Evolutionary conservation across 2,329 filamentous ascomycete species (phyloP).

Genomic region (Domatiomyces catenatus): DNA sequence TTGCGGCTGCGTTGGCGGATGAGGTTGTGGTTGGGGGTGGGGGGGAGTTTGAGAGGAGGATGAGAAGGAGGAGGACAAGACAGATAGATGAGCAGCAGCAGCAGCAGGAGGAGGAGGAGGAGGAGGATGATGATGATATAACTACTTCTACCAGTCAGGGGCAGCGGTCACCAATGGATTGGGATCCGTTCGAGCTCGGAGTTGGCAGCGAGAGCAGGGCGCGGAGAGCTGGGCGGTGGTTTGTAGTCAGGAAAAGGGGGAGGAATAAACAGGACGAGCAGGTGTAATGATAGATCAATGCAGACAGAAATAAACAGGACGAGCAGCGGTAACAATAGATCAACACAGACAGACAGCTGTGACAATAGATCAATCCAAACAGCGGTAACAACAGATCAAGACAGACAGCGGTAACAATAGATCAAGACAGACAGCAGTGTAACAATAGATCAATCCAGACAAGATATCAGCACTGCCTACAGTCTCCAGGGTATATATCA

Average conservation of each 20-base stretch:
- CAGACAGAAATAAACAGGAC: neutral
- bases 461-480: too few relatives aligned
- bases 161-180: neutral
- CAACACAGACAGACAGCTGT: too few relatives aligned
- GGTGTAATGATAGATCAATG: neutral
- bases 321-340: neutral
- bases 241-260: neutral
- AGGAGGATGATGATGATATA: neutral
- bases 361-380: too few relatives aligned
- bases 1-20: constrained; percentile 25
- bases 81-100: constrained; percentile 37
- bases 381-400: too few relatives aligned
- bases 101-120: neutral
- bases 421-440: too few relatives aligned
- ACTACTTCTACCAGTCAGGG: too few relatives aligned
- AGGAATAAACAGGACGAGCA: neutral
- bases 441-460: too few relatives aligned
- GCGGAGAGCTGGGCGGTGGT: neutral
- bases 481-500: neutral
- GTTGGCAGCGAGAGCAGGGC: neutral
- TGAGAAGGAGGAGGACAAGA: constrained; percentile 38
- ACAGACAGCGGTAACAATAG: too few relatives aligned
- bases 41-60: constrained; percentile 22
- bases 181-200: too few relatives aligned
- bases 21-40: constrained; percentile 28